Evolutionary conservation across 495 filamentous ascomycete genomes (phyloP), one percentile per base, ranked within the genome.

Genomic region (Diplogelasinospora grovesii): DNA sequence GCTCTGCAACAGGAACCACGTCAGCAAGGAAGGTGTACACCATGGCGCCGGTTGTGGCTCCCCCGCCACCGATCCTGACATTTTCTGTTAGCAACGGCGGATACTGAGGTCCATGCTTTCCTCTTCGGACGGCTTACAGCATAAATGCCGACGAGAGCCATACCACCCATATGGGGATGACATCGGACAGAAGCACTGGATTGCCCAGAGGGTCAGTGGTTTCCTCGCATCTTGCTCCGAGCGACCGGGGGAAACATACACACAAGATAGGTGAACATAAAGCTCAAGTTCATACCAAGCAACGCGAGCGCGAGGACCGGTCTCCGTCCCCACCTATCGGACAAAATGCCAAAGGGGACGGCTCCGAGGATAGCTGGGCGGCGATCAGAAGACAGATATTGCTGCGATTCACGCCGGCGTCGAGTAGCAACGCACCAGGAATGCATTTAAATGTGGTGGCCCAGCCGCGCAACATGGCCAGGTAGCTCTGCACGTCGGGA

Each of bases 391-490:
- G n/a, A n/a, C n/a, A n/a, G n/a, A n/a, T n/a, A n/a, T n/a, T n/a
- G n/a, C n/a, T n/a, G n/a, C n/a, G n/a, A n/a, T n/a, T n/a, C n/a
- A n/a, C n/a, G n/a, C n/a, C n/a, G n/a, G n/a, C n/a, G n/a, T n/a
- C n/a, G n/a, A n/a, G n/a, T n/a, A n/a, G n/a, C n/a, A n/a, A n/a
- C n/a, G n/a, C n/a, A n/a, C 59, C 54, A 6, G 57, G 49, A 8
- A 64, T 25, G n/a, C 40, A 39, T 8, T 62, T 56, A 22, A 59
- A 50, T 2, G 57, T 55, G 4, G 13, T 24, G 9, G 9, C 7
- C 61, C 61, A 62, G 4, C 56, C 59, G 4, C 50, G 45, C 25
- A 64, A 32, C 59, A 59, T 60, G 25, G 57, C 61, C 39, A 62
- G 46, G 11, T 49, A 47, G 1, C 47, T 31, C 42, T 64, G 59